Evolutionary conservation across 164 flowering plant species (phyloP).

Genomic region (Stephania cephalantha): DNA sequence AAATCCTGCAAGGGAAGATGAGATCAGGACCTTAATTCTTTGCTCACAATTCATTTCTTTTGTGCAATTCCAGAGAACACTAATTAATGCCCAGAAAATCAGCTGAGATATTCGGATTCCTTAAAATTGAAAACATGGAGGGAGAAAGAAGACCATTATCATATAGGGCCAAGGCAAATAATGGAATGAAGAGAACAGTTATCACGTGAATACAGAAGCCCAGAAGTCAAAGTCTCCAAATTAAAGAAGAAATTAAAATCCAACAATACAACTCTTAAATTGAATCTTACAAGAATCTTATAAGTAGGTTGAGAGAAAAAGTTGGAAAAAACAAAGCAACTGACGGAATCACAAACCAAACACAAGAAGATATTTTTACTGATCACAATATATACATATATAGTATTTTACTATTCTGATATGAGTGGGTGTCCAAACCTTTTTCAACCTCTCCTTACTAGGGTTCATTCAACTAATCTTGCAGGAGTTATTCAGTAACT

Average conservation of each 20-base stretch:
- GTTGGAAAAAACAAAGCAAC: not conserved
- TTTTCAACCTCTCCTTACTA: too few relatives aligned
- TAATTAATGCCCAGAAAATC: not conserved
- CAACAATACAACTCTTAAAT: not conserved
- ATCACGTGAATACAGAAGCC: not conserved
- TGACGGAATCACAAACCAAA: not conserved
- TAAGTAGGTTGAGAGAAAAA: not conserved
- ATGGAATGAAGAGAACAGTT: not conserved
- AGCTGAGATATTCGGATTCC: not conserved
- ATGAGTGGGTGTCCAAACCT: too few relatives aligned
- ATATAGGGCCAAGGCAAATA: not conserved
- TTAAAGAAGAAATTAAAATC: not conserved
- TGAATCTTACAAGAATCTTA: not conserved
- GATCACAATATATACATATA: too few relatives aligned
- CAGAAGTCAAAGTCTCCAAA: not conserved
- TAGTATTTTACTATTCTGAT: too few relatives aligned
- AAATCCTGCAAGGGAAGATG: conserved; percentile 26
- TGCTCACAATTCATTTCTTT: not conserved
- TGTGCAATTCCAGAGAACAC: not conserved
- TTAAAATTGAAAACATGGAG: not conserved
- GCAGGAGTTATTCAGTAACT: too few relatives aligned
- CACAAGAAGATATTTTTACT: not conserved
- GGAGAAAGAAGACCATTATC: not conserved
- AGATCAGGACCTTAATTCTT: conserved; percentile 2
- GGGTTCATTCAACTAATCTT: too few relatives aligned